Conservation (phyloP, 73 alveolate species). For the Uronychia setigera region DNA sequence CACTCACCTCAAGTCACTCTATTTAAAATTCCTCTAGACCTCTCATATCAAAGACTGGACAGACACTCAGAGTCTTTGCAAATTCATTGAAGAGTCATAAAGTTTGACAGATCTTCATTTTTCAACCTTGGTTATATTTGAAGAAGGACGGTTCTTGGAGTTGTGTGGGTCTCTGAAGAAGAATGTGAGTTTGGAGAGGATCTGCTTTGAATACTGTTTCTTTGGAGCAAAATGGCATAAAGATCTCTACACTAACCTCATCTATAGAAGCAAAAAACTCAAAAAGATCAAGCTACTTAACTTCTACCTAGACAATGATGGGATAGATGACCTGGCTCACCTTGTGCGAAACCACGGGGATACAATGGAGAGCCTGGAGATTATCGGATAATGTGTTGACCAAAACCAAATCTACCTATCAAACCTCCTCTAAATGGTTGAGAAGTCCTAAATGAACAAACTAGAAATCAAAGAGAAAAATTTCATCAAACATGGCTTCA, state of each 20-base stretch:
- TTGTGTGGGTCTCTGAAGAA: neutral
- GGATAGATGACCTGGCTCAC: neutral
- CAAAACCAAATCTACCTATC: neutral
- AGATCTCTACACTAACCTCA: neutral
- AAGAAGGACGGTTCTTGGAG: neutral
- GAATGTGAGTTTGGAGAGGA: neutral
- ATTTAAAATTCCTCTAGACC: neutral
- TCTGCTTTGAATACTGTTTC: neutral
- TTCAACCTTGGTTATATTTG: neutral
- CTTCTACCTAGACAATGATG: neutral
- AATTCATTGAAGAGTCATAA: neutral
- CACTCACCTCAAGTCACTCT: neutral
- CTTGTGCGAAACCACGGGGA: neutral
- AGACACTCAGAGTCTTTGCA: neutral
- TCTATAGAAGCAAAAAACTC: neutral
- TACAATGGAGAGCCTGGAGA: neutral
- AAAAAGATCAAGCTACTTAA: neutral
- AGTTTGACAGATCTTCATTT: neutral
- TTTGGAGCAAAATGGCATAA: neutral
- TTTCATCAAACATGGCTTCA: neutral
- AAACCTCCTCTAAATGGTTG: neutral
- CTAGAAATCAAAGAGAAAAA: neutral
- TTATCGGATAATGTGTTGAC: neutral
- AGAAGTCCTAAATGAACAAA: neutral
- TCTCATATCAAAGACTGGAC: neutral